Evolutionary conservation across 306 rosid genomes (phyloP).

Genomic region (Biancaea sappan): DNA sequence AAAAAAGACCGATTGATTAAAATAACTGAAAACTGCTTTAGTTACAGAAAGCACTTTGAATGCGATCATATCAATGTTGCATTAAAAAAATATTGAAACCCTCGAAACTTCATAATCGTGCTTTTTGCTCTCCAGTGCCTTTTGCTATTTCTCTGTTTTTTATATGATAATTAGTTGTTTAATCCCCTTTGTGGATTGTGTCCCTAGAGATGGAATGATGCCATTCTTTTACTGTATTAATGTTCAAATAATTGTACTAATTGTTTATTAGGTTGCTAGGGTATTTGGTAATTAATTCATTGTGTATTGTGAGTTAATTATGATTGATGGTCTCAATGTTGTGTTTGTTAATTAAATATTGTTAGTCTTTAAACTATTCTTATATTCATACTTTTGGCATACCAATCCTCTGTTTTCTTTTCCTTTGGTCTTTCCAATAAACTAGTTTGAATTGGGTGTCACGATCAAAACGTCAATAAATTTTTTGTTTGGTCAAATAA

Average conservation of each 20-base stretch:
- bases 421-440: neutral
- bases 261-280: too few species aligned
- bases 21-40: conserved; percentile 27
- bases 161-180: conserved; percentile 35
- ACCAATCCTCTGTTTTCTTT: neutral
- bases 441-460: neutral
- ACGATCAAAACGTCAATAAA: too few species aligned
- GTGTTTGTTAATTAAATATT: too few species aligned
- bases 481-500: too few species aligned
- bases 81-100: neutral
- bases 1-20: conserved; percentile 30
- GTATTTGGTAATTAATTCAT: too few species aligned
- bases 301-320: too few species aligned
- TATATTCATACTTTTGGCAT: conserved; percentile 10
- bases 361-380: too few species aligned
- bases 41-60: conserved; percentile 37
- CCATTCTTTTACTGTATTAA: conserved; percentile 15
- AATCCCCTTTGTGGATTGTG: conserved; percentile 15
- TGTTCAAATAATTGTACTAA: conserved; percentile 36
- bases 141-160: conserved; percentile 31
- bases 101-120: conserved; percentile 41
- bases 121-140: conserved; percentile 49
- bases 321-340: conserved; percentile 29
- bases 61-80: conserved; percentile 34
- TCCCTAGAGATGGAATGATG: conserved; percentile 18